phyloP scores from a whole-genome alignment of 345 rosid species.

The Rhodamnia argentea region DNA sequence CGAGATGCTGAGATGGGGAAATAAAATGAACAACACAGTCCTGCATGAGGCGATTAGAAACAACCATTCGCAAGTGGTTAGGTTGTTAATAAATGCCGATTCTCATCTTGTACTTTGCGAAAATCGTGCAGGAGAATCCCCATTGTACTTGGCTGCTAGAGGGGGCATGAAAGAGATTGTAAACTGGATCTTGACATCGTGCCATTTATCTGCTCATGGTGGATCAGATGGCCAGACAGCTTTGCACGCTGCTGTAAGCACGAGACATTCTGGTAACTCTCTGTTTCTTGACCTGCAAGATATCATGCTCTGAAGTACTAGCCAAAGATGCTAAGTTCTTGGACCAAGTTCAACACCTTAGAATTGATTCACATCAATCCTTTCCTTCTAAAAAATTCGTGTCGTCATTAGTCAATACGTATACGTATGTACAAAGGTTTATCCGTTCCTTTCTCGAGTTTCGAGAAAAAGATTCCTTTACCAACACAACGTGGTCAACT shows the following conservation, averaged over 20 bases:
- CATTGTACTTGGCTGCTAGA: background rate
- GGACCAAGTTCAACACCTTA: background rate
- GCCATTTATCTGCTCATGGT: background rate
- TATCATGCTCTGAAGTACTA: background rate
- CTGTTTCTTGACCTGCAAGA: background rate
- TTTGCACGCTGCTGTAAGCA: background rate
- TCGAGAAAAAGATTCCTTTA: background rate
- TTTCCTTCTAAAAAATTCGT: no score
- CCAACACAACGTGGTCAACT: background rate
- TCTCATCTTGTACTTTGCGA: background rate
- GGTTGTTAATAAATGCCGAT: background rate
- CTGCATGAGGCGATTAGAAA: background rate
- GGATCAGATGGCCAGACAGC: background rate
- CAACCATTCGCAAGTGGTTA: background rate
- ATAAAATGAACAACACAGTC: background rate
- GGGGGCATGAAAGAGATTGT: background rate
- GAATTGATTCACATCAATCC: no score
- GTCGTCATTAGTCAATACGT: background rate
- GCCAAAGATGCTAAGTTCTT: background rate
- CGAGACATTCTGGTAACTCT: background rate
- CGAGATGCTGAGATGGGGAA: background rate
- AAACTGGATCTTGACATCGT: background rate
- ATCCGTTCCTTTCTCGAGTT: background rate
- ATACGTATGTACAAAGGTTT: background rate
- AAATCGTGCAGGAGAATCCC: background rate